Percentiles rank a stretch among this genome's conserved stretches.
phyloP scores from a whole-genome alignment of 2,329 filamentous ascomycete species.

The Pleochaeta shiraiana region DNA sequence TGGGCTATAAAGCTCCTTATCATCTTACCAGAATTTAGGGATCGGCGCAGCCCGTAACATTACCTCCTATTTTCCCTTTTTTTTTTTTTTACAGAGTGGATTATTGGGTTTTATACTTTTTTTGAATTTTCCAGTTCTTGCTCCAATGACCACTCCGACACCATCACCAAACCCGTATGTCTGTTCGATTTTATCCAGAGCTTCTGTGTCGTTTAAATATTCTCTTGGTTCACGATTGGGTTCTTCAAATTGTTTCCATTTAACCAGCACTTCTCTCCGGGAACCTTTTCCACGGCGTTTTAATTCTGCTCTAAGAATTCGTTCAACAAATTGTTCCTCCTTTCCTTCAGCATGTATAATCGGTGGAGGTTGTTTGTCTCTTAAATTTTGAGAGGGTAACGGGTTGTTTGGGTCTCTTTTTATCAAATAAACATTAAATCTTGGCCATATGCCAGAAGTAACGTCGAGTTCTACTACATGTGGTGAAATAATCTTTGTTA shows the following conservation, averaged over 20 bases:
- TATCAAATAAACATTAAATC: background rate
- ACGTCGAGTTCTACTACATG: slow-evolving; percentile 3
- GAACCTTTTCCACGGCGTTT: background rate
- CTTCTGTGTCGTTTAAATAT: background rate
- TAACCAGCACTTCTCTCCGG: background rate
- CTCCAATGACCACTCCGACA: background rate
- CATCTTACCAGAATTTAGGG: too few species aligned
- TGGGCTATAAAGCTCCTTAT: too few species aligned
- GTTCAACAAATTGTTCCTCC: background rate
- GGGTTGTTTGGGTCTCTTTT: background rate
- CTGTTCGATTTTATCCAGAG: background rate
- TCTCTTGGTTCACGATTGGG: background rate
- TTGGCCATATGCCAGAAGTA: background rate
- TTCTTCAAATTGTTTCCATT: background rate
- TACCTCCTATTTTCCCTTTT: background rate
- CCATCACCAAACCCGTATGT: background rate
- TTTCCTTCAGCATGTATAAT: background rate
- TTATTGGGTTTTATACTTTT: background rate
- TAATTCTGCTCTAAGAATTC: background rate
- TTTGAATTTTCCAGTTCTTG: background rate
- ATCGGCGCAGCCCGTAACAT: background rate
- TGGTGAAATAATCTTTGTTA: background rate
- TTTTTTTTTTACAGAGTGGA: background rate
- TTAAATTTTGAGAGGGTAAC: background rate
- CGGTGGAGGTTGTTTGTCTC: background rate